Base-by-base conservation (phyloP, 257 asterid species). In the Scutellaria baicalensis region DNA sequence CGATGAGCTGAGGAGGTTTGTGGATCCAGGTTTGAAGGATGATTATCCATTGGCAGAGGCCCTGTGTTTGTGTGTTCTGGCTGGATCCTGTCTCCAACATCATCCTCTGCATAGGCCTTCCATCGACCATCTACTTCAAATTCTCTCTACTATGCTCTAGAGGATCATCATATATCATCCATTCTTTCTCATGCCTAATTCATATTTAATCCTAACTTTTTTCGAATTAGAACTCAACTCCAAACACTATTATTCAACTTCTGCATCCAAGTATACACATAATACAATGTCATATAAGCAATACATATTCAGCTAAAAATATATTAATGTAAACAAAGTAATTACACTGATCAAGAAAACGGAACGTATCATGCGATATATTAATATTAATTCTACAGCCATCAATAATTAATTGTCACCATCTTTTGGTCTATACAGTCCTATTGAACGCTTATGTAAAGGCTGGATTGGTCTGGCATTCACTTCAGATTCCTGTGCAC, bases 31-130 rank as follows among this genome's bases (percentile, higher is more conserved):
- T 51, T 20, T 90, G 67, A 88, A 75, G 70, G 92, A 82, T 50
- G 92, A 88, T 76, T 90, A 90, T 65, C 89, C 94, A 5, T 36
- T 90, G 2, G 90, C 92, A 0, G 97, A 86, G 82, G 94, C 96
- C 0, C 60, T 91, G 59, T 91, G 96, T 63, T 67, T 91, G 18
- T 88, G 88, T 8, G 92, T 91, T 16, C 75, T 91, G n/a, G 97
- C 90, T 21, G 85, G 87, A 45, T 88, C 97, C 3, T 91, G 97
- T 58, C 79, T 85, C 17, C 92, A 91, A 59, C 87, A 88, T 38
- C 90, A 90, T 61, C 94, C 96, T 1, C 17, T 74, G 57, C 92
- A 73, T 42, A 83, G 96, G 81, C 97, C 97, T 16, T 78, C 92
- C 0, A 86, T 85, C 84, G 96, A 91, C 43, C 92, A 91, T 68